Conservation (phyloP, 2,329 filamentous ascomycete genomes). For the Dactylellina drechsleri region DNA sequence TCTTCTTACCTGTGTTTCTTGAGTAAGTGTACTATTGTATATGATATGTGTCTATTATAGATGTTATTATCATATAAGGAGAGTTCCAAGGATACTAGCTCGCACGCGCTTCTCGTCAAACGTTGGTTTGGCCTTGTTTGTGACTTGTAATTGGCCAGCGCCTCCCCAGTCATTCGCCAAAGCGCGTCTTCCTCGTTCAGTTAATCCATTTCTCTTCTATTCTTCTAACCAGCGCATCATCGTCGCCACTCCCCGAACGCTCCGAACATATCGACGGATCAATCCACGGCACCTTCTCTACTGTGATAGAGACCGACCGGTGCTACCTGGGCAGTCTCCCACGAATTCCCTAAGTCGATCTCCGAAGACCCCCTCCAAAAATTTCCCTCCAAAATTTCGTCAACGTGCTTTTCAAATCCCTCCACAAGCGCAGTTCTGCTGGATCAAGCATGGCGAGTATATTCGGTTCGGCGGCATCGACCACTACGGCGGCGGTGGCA, state of each 20-base stretch:
- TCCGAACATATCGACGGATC: no score
- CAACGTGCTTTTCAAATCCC: conserved; percentile 52
- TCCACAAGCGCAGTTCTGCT: conserved; percentile 52
- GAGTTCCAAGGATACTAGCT: neutral
- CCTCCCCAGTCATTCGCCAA: no score
- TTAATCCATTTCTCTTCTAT: no score
- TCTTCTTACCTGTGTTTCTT: no score
- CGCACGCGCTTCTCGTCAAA: neutral
- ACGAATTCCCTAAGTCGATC: neutral
- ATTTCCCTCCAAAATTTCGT: conserved; percentile 1
- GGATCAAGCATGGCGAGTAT: conserved; percentile 59
- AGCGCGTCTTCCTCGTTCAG: conserved; percentile 14
- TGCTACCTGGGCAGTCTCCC: no score
- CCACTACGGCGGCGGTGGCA: conserved; percentile 66
- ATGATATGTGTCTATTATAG: no score
- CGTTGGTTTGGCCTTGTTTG: conserved; percentile 8
- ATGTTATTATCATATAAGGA: no score
- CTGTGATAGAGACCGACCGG: no score
- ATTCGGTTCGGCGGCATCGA: conserved; percentile 65
- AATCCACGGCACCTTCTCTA: no score
- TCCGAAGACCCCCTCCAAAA: neutral
- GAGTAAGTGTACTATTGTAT: no score
- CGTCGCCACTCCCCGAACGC: no score
- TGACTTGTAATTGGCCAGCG: conserved; percentile 10
- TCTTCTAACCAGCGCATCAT: no score